These are phyloP conservation scores for Botryosphaeria dothidea DNA, from an alignment of 2,329 filamentous ascomycete species.

Conservation along the genomic window DNA sequence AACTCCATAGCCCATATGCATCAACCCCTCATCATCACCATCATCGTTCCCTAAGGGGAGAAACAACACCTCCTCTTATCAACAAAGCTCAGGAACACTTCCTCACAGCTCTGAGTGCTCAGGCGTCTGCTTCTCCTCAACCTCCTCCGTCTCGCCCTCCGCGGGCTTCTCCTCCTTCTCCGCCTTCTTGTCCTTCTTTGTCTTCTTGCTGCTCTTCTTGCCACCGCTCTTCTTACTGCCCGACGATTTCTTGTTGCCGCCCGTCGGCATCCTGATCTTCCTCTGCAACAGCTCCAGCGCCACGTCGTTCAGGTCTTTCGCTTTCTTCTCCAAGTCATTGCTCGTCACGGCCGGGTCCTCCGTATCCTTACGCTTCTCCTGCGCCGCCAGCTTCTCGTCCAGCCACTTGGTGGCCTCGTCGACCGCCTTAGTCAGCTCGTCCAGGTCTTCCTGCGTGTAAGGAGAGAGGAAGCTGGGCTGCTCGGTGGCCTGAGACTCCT, in stretches of 20 bases:
- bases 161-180: conserved; percentile 12
- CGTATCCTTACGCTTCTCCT: conserved; percentile 67
- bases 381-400: conserved; percentile 66
- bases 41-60: background rate
- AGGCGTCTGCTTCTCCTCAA: background rate
- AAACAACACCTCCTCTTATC: background rate
- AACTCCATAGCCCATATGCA: conserved; percentile 3
- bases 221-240: conserved; percentile 26
- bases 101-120: conserved; percentile 21
- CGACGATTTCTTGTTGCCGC: conserved; percentile 27
- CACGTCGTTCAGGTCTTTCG: conserved; percentile 70
- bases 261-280: conserved; percentile 54
- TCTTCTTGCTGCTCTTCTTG: conserved; percentile 39
- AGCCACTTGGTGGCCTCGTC: conserved; percentile 72
- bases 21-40: background rate
- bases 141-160: conserved; percentile 19
- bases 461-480: conserved; percentile 66
- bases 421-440: conserved; percentile 62
- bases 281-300: conserved; percentile 71
- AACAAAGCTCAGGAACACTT: too few species aligned
- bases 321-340: conserved; percentile 70
- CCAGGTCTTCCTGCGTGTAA: conserved; percentile 73
- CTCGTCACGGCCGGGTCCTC: conserved; percentile 75
- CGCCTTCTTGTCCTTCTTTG: conserved; percentile 38
- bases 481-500: conserved; percentile 27